These are phyloP conservation scores for Aleurites moluccanus DNA, from an alignment of 441 rosid species.

Conservation along the genomic window DNA sequence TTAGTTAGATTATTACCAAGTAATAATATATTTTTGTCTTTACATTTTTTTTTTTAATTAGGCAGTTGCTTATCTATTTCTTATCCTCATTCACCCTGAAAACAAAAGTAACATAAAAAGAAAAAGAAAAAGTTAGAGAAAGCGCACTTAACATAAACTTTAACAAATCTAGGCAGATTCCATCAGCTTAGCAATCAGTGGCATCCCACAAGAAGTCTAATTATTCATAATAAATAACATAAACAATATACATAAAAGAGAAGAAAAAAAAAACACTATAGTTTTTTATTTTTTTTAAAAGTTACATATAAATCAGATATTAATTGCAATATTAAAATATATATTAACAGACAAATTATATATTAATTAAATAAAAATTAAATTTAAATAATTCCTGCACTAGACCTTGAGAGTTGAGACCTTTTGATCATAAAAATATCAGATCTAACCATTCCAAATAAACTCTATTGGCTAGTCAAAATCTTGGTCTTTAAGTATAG, in stretches of 20 bases:
- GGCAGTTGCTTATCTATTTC: background rate
- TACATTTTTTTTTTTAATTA: background rate
- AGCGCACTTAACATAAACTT: background rate
- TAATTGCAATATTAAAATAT: no score
- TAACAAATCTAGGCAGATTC: background rate
- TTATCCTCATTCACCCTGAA: background rate
- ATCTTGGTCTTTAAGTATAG: background rate
- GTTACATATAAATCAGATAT: no score
- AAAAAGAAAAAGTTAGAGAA: background rate
- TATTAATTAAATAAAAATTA: no score
- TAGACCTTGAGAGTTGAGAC: no score
- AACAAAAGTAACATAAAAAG: background rate
- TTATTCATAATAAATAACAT: background rate
- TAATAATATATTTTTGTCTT: no score
- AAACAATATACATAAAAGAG: background rate
- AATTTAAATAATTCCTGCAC: no score
- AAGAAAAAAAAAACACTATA: no score
- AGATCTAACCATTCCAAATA: no score
- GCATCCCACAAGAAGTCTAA: background rate
- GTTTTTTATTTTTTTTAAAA: no score
- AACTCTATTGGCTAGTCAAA: conserved; percentile 4
- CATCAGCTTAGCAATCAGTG: background rate
- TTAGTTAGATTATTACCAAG: background rate
- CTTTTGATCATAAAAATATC: no score
- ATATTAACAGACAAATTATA: no score